Percentiles rank a stretch among this genome's conserved stretches.
Conservation (phyloP, 495 filamentous ascomycete genomes). For the Cercophora sp. region DNA sequence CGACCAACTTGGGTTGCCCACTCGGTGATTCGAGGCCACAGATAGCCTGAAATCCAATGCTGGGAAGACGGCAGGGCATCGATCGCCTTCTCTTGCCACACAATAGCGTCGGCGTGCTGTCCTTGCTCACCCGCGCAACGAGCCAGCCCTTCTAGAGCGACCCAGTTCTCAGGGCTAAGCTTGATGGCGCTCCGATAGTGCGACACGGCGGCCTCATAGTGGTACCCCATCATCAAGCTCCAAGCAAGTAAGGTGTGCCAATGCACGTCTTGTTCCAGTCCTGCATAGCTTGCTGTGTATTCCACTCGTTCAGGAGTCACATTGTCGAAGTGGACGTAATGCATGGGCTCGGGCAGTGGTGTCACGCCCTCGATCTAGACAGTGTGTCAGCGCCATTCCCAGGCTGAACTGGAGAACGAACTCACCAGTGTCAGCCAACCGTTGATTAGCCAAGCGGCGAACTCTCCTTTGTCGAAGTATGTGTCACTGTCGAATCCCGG, state of each 20-base stretch:
- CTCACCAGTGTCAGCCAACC: conserved; percentile 6
- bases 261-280: conserved; percentile 2
- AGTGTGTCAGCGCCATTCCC: too few relatives aligned
- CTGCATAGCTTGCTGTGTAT: conserved; percentile 2
- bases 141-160: conserved; percentile 9
- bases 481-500: background rate
- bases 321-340: background rate
- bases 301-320: conserved; percentile 8
- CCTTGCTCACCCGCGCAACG: conserved; percentile 1
- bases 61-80: background rate
- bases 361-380: background rate
- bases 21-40: conserved; percentile 6
- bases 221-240: conserved; percentile 9
- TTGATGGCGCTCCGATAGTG: conserved; percentile 9
- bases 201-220: conserved; percentile 1
- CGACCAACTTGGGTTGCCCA: conserved; percentile 1
- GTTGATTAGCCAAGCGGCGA: background rate
- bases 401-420: too few relatives aligned
- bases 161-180: conserved; percentile 5
- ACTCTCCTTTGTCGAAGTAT: conserved; percentile 6
- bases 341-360: background rate
- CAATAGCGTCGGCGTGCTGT: conserved; percentile 3
- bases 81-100: conserved; percentile 15
- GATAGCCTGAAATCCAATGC: conserved; percentile 1
- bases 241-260: conserved; percentile 10